Conservation (phyloP, 1,139 yeast species). For the Lodderomyces parapsilosis region DNA sequence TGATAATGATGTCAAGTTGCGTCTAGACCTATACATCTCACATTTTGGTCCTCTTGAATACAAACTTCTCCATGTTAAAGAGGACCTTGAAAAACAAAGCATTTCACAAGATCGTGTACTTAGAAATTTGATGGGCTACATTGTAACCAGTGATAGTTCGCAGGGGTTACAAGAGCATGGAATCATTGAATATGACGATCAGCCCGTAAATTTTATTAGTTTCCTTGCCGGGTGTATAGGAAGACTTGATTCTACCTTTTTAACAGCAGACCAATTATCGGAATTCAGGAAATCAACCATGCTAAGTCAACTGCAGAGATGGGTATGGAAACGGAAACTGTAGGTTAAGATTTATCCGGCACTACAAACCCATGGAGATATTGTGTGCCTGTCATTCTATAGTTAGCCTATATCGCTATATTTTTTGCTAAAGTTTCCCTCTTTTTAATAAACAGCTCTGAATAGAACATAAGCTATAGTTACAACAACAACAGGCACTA, state of each 20-base stretch:
- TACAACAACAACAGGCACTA: constrained; percentile 2
- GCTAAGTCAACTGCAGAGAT: too few relatives aligned
- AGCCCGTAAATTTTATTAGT: too few relatives aligned
- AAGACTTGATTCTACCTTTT: too few relatives aligned
- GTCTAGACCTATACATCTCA: too few relatives aligned
- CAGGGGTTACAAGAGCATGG: too few relatives aligned
- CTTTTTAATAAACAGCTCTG: background rate
- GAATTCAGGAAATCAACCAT: too few relatives aligned
- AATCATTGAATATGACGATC: too few relatives aligned
- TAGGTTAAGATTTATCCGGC: background rate
- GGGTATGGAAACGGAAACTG: too few relatives aligned
- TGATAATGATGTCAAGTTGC: too few relatives aligned
- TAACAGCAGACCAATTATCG: too few relatives aligned
- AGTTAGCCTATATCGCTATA: background rate
- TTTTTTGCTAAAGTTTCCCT: background rate
- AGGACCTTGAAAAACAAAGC: background rate
- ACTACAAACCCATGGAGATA: background rate
- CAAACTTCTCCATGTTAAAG: background rate
- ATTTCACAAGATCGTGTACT: background rate
- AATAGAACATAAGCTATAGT: constrained; percentile 3
- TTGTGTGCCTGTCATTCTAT: background rate
- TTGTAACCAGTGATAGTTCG: background rate
- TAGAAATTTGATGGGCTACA: background rate
- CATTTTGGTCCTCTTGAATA: too few relatives aligned
- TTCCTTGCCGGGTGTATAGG: too few relatives aligned